Evolutionary conservation across 1,139 yeast species (phyloP), one percentile per base, ranked within the genome.

Genomic region (Saccharomyces hybrid): DNA sequence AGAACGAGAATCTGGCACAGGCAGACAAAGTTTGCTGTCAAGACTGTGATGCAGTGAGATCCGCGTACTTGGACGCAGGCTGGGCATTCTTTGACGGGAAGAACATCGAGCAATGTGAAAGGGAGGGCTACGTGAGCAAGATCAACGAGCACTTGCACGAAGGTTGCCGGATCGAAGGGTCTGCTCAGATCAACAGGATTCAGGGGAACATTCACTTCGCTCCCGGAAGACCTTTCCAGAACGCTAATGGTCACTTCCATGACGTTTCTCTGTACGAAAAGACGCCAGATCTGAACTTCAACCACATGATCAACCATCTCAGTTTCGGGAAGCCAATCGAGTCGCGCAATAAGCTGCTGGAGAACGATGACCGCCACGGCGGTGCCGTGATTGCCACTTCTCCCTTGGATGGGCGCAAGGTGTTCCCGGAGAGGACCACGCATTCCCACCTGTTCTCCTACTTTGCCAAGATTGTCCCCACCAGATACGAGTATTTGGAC

Each of bases 11-110:
- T 16, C 7, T 38, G 20, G 42, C 42, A 9, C 70, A 68, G 5
- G 58, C 67, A 23, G 67, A 71, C 4, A 58, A 61, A 11, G 72
- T 77, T 47, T 90, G 97, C 73, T 93, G 99, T 72, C 88, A 90
- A 69, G 80, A 86, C 44, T 93, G 99, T 76, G 86, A 80, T 50
- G 82, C 88, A 48, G 96, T 93, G 41, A 81, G 82, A 58, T 72
- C 77, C 62, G 97, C 97, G 0, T 93, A 91, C 68, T 84, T 88
- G 27, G 79, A 78, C 23, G 78, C 75, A 28, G 83, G 82, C 38
- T 93, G 99, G 99, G 93, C 87, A 2, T 91, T 93, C 70, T 86
- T 74, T 63, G 98, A 93, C 68, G 98, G 98, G 55, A 77, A 79
- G 53, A 82, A 87, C 58, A 82, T 93, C 57, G 88, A 83, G 59